These are phyloP conservation scores for Phytophthora megakarya DNA, from an alignment of 352 stramenopile genomes.

Conservation along the genomic window DNA sequence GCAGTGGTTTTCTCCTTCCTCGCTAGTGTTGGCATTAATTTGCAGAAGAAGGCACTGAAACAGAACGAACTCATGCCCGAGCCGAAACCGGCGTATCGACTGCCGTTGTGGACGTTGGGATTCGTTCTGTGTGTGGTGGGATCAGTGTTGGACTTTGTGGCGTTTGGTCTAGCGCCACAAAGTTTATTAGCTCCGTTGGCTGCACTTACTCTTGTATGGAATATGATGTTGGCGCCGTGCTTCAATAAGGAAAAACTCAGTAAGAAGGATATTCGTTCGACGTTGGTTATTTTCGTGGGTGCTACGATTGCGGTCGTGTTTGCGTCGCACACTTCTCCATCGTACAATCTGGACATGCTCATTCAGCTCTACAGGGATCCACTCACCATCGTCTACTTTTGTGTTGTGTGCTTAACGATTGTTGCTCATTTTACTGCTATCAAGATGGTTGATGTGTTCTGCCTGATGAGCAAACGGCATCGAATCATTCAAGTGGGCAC, in stretches of 20 bases:
- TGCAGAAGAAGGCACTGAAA: conserved; percentile 87
- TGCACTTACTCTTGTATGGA: conserved; percentile 92
- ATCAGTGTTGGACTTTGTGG: conserved; percentile 91
- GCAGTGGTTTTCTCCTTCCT: conserved; percentile 86
- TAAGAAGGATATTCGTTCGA: conserved; percentile 78
- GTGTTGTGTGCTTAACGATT: conserved; percentile 39
- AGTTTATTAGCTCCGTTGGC: conserved; percentile 87
- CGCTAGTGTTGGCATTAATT: conserved; percentile 81
- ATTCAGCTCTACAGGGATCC: conserved; percentile 78
- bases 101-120: conserved; percentile 86
- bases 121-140: conserved; percentile 82
- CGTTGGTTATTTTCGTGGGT: conserved; percentile 82
- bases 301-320: conserved; percentile 87
- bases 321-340: conserved; percentile 81
- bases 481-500: conserved; percentile 79
- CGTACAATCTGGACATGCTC: conserved; percentile 82
- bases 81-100: conserved; percentile 64
- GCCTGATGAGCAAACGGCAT: conserved; percentile 70
- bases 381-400: conserved; percentile 68
- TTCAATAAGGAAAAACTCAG: conserved; percentile 90
- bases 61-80: conserved; percentile 62
- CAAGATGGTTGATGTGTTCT: conserved; percentile 66
- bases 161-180: conserved; percentile 89
- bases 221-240: conserved; percentile 88
- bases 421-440: conserved; percentile 66